A percentile compares a stretch with the other conserved stretches of the same genome.
Evolutionary conservation across 2,329 filamentous ascomycete genomes (phyloP).

Genomic region (Eutypella sp.): DNA sequence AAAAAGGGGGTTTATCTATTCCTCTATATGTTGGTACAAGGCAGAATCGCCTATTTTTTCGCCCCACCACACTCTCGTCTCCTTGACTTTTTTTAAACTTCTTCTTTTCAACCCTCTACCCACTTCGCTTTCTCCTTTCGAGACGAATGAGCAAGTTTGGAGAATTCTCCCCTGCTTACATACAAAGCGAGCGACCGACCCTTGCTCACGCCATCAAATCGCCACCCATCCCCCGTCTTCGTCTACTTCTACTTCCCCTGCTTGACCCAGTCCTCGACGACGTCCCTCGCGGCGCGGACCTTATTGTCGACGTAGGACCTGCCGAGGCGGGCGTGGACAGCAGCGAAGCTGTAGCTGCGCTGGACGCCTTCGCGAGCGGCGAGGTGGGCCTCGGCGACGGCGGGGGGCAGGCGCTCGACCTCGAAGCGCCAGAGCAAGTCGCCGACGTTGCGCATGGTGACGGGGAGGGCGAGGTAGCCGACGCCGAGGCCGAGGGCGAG

Average conservation of each 20-base stretch:
- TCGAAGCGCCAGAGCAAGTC: constrained; percentile 90
- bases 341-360: constrained; percentile 67
- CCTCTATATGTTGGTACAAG: constrained; percentile 23
- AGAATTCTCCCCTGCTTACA: not conserved
- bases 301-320: constrained; percentile 73
- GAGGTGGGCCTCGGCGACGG: constrained; percentile 75
- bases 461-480: constrained; percentile 77
- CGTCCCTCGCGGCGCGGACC: constrained; percentile 69
- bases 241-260: constrained; percentile 67
- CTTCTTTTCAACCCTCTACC: not conserved
- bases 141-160: no score
- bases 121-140: not conserved
- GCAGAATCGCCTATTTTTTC: not conserved
- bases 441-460: constrained; percentile 85
- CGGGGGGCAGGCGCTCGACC: constrained; percentile 80
- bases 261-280: constrained; percentile 83
- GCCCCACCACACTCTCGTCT: not conserved
- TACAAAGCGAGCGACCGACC: no score
- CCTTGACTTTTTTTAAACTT: not conserved
- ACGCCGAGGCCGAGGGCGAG: constrained; percentile 75
- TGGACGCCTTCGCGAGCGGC: constrained; percentile 63
- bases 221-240: not conserved
- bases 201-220: not conserved
- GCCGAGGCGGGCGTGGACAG: constrained; percentile 67
- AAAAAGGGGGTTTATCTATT: constrained; percentile 20